Evolutionary conservation across 2,329 filamentous ascomycete species (phyloP).

Genomic region (Botrytis fabae): DNA sequence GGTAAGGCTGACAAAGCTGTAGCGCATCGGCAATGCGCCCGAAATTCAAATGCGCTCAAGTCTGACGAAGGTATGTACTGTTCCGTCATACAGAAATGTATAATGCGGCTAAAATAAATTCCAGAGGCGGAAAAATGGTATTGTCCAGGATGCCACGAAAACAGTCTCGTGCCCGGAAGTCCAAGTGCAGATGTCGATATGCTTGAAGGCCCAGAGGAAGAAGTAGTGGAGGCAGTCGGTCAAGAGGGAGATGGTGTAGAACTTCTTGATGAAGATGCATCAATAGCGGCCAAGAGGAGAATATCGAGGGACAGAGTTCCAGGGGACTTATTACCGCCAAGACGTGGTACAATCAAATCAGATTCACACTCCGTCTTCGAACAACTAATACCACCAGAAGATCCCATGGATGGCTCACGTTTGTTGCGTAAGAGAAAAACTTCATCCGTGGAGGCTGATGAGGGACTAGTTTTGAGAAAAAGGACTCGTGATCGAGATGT

Average conservation of each 20-base stretch:
- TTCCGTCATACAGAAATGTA: background rate
- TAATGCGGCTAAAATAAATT: constrained; percentile 17
- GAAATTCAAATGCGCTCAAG: constrained; percentile 64
- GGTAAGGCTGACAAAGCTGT: constrained; percentile 48
- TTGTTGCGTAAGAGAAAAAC: constrained; percentile 82
- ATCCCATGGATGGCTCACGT: constrained; percentile 73
- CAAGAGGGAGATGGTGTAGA: constrained; percentile 14
- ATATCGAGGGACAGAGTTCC: constrained; percentile 66
- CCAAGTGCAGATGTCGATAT: constrained; percentile 30
- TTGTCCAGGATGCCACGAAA: constrained; percentile 53
- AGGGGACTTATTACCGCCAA: constrained; percentile 70
- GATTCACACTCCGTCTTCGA: constrained; percentile 79
- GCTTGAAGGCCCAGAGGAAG: constrained; percentile 23
- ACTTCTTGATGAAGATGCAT: background rate
- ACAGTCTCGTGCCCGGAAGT: constrained; percentile 48
- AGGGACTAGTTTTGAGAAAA: constrained; percentile 54
- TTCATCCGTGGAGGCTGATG: constrained; percentile 64
- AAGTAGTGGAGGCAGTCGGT: constrained; percentile 1
- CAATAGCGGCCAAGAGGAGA: constrained; percentile 45
- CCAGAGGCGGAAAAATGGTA: constrained; percentile 60
- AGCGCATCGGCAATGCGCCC: constrained; percentile 92
- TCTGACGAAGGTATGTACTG: constrained; percentile 59
- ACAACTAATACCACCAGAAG: constrained; percentile 68
- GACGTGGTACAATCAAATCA: constrained; percentile 62
- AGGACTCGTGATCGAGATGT: constrained; percentile 42